phyloP scores from a whole-genome alignment of 2,329 filamentous ascomycete species.

The Aureobasidium sp. region DNA sequence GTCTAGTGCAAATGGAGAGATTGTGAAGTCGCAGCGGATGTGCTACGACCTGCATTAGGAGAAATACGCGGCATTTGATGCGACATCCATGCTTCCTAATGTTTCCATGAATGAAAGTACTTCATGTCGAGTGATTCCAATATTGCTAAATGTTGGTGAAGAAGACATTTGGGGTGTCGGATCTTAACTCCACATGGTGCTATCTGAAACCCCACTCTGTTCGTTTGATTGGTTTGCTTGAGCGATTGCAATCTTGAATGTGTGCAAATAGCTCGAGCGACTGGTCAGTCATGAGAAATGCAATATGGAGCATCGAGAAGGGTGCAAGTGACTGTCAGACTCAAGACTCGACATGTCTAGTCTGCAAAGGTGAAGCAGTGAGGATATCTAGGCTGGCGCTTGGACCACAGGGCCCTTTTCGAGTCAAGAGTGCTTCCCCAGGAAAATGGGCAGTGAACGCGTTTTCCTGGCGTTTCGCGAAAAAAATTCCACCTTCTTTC shows the following conservation, averaged over 20 bases:
- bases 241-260: not conserved
- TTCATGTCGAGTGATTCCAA: not conserved
- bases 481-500: constrained; percentile 25
- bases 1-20: no score
- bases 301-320: not conserved
- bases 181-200: not conserved
- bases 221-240: not conserved
- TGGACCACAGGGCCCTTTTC: not conserved
- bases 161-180: not conserved
- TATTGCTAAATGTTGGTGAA: not conserved
- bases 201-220: not conserved
- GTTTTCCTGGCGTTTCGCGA: constrained; percentile 14
- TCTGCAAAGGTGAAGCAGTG: not conserved
- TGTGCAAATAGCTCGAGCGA: not conserved
- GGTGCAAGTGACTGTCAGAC: not conserved
- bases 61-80: not conserved
- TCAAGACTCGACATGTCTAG: not conserved
- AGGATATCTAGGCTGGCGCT: not conserved
- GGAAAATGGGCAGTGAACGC: not conserved
- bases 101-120: not conserved
- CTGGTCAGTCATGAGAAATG: no score
- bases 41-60: not conserved
- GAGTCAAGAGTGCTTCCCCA: constrained; percentile 8
- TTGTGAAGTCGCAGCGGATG: not conserved
- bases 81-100: not conserved